A percentile compares a stretch with the other conserved stretches of the same genome.
phyloP scores from a whole-genome alignment of 805 yeast species.

The Zygoascus tannicola region DNA sequence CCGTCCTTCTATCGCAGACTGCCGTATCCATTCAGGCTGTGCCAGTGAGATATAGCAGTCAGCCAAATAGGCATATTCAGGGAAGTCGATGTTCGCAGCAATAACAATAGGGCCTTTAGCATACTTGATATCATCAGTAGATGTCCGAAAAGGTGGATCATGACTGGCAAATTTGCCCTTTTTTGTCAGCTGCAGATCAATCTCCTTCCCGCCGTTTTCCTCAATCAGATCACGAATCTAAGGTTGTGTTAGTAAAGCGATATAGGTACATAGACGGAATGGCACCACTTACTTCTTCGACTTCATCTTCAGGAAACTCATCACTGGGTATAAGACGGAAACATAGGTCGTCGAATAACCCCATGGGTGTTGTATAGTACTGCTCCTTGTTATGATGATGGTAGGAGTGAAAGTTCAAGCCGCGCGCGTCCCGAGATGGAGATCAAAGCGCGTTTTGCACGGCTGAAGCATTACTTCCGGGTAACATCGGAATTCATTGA shows the following conservation, averaged over 20 bases:
- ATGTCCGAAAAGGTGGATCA: not conserved
- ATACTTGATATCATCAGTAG: not conserved
- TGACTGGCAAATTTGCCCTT: not conserved
- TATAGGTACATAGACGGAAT: not conserved
- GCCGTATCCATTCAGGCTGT: conserved; percentile 49
- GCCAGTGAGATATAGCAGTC: conserved; percentile 58
- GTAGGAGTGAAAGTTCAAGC: too few relatives aligned
- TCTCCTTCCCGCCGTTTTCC: not conserved
- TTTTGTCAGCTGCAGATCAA: not conserved
- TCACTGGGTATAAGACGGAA: conserved; percentile 1
- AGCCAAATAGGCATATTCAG: conserved; percentile 39
- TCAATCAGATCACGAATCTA: not conserved
- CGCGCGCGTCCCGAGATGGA: too few relatives aligned
- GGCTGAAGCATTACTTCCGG: too few relatives aligned
- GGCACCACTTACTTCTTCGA: conserved; percentile 2
- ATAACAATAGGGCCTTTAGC: conserved; percentile 30
- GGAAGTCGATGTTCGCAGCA: conserved; percentile 43
- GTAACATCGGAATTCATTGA: too few relatives aligned
- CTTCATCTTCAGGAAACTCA: conserved; percentile 3
- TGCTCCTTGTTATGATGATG: too few relatives aligned
- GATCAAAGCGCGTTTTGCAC: too few relatives aligned
- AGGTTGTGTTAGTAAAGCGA: not conserved
- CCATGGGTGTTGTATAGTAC: too few relatives aligned
- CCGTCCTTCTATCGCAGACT: conserved; percentile 35
- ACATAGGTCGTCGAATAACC: conserved; percentile 1